Evolutionary conservation across 2,329 filamentous ascomycete genomes (phyloP), one percentile per base, ranked within the genome.

Genomic region (Colletotrichum theobromicola): DNA sequence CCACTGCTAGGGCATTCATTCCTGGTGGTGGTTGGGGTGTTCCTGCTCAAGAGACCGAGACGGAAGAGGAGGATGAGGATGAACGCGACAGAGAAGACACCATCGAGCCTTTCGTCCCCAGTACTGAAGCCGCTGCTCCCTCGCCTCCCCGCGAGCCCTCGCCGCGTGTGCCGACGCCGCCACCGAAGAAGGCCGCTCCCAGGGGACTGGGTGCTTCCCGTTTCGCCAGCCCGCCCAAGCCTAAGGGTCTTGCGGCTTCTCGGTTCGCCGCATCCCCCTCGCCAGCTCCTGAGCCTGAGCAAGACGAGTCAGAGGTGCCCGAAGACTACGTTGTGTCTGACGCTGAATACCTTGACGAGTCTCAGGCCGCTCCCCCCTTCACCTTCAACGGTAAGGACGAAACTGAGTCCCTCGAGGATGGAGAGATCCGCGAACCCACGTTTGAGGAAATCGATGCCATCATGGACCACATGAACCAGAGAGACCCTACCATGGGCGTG

Each of bases 361-460:
- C 62, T 9, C 26, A 67, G 9, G 75, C n/a, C 9, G 34, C 53
- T 6, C 26, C 28, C 24, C 32, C 57, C 6, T 55, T 65, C 32
- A 42, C 13, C 1, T 42, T 64, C 26, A 30, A 37, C 15, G 32
- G 6, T 6, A 26, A 70, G n/a, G 7, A 37, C 16, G 50, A 82
- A 78, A 66, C 79, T 77, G 53, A 80, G 80, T 57, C 81, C 79
- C 77, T 76, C n/a, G 76, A 79, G 26, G 76, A 78, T n/a, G 76
- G 79, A 26, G 76, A 78, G 5, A 79, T 80, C 8, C 79, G 79
- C 24, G 87, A 87, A 76, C 88, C 86, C 8, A 90, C 93, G 0
- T 94, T 94, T 78, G 93, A 96, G 78, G 95, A 98, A 81, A 96
- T 98, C 79, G 96, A 98, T 85, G 95, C 94, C 58, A 92, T 98